These are phyloP conservation scores for Inga laurina DNA, from an alignment of 306 rosid genomes.

Conservation along the genomic window DNA sequence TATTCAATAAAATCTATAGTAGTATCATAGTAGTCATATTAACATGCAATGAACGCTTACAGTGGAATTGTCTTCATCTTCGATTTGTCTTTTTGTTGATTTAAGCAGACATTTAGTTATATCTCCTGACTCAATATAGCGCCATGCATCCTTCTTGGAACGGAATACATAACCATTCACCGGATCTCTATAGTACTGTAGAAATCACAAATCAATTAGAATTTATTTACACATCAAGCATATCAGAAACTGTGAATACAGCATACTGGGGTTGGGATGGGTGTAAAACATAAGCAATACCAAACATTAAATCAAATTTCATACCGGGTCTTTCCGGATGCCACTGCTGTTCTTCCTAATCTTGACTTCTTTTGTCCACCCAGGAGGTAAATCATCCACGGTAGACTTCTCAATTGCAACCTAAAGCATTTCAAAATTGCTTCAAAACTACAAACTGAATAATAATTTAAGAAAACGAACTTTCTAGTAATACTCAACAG, in stretches of 20 bases:
- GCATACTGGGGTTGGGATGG: background rate
- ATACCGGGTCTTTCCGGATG: conserved; percentile 48
- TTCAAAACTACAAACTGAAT: conserved; percentile 27
- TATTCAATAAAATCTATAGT: conserved; percentile 17
- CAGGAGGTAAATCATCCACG: conserved; percentile 76
- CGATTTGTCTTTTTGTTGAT: conserved; percentile 34
- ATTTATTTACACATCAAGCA: conserved; percentile 20
- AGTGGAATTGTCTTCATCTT: conserved; percentile 36
- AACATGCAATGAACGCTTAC: conserved; percentile 35
- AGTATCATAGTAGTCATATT: conserved; percentile 12
- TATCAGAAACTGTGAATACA: conserved; percentile 24
- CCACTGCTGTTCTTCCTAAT: conserved; percentile 44
- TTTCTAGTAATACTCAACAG: conserved; percentile 8
- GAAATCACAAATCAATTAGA: conserved; percentile 34
- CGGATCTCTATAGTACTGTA: conserved; percentile 50
- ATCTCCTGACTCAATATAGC: conserved; percentile 47
- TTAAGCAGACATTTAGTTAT: conserved; percentile 33
- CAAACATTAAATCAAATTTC: conserved; percentile 32
- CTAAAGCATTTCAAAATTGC: conserved; percentile 43
- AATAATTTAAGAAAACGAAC: conserved; percentile 14
- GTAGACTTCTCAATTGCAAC: conserved; percentile 54
- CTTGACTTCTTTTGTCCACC: conserved; percentile 73
- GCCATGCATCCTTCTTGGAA: conserved; percentile 50
- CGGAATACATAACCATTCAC: conserved; percentile 44
- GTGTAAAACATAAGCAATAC: conserved; percentile 3